These are phyloP conservation scores for Lipomyces sp. DNA, from an alignment of 805 yeast genomes.

Conservation along the genomic window DNA sequence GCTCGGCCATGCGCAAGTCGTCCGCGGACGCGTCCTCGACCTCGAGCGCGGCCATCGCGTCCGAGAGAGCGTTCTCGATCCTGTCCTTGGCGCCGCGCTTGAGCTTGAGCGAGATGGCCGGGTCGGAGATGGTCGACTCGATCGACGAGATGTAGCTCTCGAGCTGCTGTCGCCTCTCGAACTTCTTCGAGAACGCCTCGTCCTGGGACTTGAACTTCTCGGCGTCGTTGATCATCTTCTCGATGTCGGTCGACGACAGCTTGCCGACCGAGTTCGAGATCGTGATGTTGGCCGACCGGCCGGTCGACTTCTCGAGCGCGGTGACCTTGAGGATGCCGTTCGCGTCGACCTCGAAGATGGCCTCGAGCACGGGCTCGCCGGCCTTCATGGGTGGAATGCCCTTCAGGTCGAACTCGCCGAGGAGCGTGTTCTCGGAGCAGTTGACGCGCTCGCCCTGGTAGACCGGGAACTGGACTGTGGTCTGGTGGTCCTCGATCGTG, in stretches of 20 bases:
- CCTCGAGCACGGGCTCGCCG: conserved; percentile 99
- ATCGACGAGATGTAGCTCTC: conserved; percentile 97
- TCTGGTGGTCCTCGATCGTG: conserved; percentile 97
- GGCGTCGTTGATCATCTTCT: conserved; percentile 98
- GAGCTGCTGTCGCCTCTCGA: conserved; percentile 98
- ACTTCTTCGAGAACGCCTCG: conserved; percentile 98
- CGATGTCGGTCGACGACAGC: conserved; percentile 93
- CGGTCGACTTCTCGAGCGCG: conserved; percentile 97
- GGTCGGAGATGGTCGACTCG: conserved; percentile 96
- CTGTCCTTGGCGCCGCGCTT: conserved; percentile 96
- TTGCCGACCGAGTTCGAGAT: conserved; percentile 99
- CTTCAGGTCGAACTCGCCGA: conserved; percentile 98
- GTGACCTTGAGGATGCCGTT: conserved; percentile 99
- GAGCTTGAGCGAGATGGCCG: conserved; percentile 94
- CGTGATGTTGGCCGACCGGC: conserved; percentile 96
- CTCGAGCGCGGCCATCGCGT: conserved; percentile 96
- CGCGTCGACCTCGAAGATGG: conserved; percentile 98
- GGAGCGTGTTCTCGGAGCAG: conserved; percentile 94
- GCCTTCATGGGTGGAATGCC: conserved; percentile 98
- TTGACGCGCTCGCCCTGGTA: conserved; percentile 99
- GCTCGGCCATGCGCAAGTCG: conserved; percentile 98
- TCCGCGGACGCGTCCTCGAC: conserved; percentile 95
- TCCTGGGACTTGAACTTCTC: conserved; percentile 98
- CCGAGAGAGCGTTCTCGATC: conserved; percentile 96
- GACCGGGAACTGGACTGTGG: conserved; percentile 98